Conservation (phyloP, 306 rosid species). For the Inga laurina region DNA sequence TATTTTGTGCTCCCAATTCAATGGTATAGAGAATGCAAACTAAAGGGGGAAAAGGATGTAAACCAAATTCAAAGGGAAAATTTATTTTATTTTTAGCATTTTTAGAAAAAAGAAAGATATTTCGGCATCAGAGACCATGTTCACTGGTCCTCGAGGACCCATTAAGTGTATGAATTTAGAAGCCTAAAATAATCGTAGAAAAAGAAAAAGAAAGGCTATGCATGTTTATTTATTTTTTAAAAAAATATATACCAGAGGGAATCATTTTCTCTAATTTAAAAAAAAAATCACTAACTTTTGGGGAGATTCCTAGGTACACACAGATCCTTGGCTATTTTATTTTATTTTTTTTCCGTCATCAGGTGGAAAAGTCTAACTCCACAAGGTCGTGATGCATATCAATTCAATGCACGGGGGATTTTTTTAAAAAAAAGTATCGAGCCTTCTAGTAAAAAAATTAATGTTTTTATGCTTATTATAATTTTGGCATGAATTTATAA, state of each 20-base stretch:
- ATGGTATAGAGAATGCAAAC: neutral
- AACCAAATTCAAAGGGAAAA: neutral
- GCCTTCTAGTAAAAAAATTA: too few species aligned
- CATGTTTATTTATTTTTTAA: neutral
- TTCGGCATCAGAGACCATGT: neutral
- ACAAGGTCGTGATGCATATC: neutral
- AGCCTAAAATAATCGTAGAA: neutral
- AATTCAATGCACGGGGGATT: neutral
- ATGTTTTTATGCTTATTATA: too few species aligned
- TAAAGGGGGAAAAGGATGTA: neutral
- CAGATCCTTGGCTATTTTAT: neutral
- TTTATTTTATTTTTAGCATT: neutral
- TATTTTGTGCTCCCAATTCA: neutral
- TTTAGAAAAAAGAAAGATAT: neutral
- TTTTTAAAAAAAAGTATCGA: too few species aligned
- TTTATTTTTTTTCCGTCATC: neutral
- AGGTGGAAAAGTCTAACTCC: neutral
- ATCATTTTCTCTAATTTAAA: neutral
- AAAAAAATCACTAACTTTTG: neutral
- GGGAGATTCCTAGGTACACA: neutral
- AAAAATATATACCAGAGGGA: neutral
- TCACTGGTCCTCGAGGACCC: constrained; percentile 1
- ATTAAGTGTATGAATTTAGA: neutral
- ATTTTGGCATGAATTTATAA: too few species aligned
- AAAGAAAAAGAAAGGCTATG: neutral